Evolutionary conservation across 495 filamentous ascomycete genomes (phyloP).

Genomic region (Aspergillus cristatus): DNA sequence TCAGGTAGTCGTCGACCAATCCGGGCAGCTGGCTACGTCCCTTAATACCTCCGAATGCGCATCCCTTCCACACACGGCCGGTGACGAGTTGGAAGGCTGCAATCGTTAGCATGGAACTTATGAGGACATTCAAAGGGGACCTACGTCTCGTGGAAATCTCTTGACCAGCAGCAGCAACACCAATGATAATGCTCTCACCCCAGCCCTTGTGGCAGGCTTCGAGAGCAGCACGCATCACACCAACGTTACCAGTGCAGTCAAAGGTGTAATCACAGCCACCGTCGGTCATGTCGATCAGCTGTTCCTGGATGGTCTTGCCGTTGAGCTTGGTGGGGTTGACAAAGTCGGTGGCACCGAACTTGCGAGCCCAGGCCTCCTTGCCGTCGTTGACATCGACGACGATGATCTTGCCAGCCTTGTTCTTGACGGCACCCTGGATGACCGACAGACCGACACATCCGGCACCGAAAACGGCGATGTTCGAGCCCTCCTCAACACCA

Average conservation of each 20-base stretch:
- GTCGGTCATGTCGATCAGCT: constrained; percentile 95
- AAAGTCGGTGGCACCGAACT: constrained; percentile 96
- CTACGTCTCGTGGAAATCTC: constrained; percentile 93
- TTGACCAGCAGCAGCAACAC: constrained; percentile 93
- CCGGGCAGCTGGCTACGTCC: constrained; percentile 84
- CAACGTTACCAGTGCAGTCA: constrained; percentile 95
- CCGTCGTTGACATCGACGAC: constrained; percentile 88
- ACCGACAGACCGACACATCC: constrained; percentile 94
- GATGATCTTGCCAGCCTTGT: constrained; percentile 82
- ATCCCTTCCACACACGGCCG: constrained; percentile 94
- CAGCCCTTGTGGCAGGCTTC: constrained; percentile 99
- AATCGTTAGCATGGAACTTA: not conserved
- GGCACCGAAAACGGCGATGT: constrained; percentile 86
- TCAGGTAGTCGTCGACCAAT: constrained; percentile 84
- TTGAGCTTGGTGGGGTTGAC: constrained; percentile 83
- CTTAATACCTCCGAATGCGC: constrained; percentile 97
- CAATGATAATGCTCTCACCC: constrained; percentile 97
- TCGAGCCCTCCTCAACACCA: constrained; percentile 79
- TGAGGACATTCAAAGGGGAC: constrained; percentile 24
- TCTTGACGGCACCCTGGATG: constrained; percentile 84
- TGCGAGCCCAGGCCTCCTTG: constrained; percentile 86
- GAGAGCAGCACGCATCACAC: constrained; percentile 90
- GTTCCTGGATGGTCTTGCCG: constrained; percentile 72
- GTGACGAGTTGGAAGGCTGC: constrained; percentile 99
- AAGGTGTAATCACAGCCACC: constrained; percentile 98